phyloP scores from a whole-genome alignment of 345 rosid genomes.

The Eucalyptus pauciflora region DNA sequence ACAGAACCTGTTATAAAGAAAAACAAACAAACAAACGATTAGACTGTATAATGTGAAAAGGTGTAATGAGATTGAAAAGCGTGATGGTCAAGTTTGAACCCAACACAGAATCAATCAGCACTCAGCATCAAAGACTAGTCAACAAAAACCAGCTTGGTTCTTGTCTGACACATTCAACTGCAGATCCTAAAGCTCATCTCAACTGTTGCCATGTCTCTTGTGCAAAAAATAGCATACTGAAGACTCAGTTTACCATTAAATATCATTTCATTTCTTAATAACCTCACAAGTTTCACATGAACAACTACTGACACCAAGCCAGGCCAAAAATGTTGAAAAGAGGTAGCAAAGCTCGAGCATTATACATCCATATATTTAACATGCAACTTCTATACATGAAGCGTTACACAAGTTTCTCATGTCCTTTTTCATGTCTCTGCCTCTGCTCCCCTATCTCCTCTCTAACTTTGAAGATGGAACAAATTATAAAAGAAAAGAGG shows the following conservation, averaged over 20 bases:
- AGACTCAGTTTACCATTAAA: not conserved
- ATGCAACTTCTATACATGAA: not conserved
- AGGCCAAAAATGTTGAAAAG: not conserved
- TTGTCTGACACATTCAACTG: not conserved
- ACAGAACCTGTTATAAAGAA: constrained; percentile 38
- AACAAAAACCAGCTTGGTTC: not conserved
- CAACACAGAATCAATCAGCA: not conserved
- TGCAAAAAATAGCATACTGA: not conserved
- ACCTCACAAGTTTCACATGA: not conserved
- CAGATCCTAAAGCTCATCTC: not conserved
- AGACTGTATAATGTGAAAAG: not conserved
- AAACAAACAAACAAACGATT: not conserved
- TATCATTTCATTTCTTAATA: not conserved
- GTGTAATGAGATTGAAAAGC: not conserved
- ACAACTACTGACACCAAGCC: not conserved
- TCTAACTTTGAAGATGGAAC: not conserved
- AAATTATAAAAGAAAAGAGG: not conserved
- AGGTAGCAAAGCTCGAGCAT: not conserved
- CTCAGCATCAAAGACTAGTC: not conserved
- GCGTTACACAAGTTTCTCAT: not conserved
- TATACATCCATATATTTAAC: not conserved
- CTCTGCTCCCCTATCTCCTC: not conserved
- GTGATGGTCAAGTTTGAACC: not conserved
- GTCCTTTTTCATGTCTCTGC: not conserved
- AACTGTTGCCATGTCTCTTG: not conserved